These are phyloP conservation scores for Wolfiporia cocos DNA, from an alignment of 1,284 basidiomycete genomes.

Conservation along the genomic window DNA sequence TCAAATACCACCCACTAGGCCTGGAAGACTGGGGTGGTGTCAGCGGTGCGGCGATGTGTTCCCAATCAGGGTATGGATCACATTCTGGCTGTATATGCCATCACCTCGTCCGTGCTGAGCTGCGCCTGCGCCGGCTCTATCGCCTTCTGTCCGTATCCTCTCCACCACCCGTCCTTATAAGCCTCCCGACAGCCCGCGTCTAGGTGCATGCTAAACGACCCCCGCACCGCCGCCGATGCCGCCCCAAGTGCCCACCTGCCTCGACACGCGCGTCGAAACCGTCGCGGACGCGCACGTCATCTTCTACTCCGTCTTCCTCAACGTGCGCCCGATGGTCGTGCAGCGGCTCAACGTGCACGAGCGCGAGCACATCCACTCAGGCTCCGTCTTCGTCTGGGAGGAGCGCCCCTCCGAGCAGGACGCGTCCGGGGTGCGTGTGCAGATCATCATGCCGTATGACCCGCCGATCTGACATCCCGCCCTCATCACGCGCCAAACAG, in stretches of 20 bases:
- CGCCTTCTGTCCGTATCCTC: constrained; percentile 1
- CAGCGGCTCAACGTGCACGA: constrained; percentile 38
- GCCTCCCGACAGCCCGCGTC: neutral
- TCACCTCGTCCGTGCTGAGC: constrained; percentile 2
- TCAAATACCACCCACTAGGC: constrained; percentile 3
- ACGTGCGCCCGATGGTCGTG: constrained; percentile 32
- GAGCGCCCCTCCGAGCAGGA: constrained; percentile 34
- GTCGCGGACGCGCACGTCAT: constrained; percentile 36
- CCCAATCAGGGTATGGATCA: constrained; percentile 4
- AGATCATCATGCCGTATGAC: neutral
- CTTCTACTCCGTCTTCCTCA: constrained; percentile 34
- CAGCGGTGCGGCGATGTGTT: constrained; percentile 3
- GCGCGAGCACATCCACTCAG: constrained; percentile 35
- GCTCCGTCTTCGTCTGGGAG: constrained; percentile 42
- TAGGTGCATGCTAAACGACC: neutral
- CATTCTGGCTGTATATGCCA: constrained; percentile 2
- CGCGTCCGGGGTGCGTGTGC: constrained; percentile 28
- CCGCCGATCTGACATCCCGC: constrained; percentile 2
- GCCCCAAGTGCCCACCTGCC: constrained; percentile 41
- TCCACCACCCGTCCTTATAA: constrained; percentile 5
- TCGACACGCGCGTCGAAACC: constrained; percentile 29
- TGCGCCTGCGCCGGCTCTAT: constrained; percentile 3
- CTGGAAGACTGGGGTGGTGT: constrained; percentile 8
- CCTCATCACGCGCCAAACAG: constrained; percentile 12
- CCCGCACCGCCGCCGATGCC: constrained; percentile 28